Evolutionary conservation across 2,329 filamentous ascomycete genomes (phyloP), one percentile per base, ranked within the genome.

Genomic region (Zelopaecilomyces penicillatus): DNA sequence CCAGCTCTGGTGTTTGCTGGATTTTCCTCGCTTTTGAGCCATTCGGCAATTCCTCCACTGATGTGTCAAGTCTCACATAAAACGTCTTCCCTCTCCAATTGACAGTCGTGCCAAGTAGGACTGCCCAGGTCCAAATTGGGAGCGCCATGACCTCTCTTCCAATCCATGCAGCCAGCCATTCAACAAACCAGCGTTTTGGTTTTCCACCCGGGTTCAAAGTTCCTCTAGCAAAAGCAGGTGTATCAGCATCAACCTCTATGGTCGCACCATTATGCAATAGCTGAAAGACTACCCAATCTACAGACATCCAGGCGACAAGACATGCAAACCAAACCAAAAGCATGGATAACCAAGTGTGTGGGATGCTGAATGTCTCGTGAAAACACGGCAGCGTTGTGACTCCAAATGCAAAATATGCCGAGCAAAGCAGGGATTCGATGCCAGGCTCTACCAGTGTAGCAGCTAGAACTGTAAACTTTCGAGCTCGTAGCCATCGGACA

Each of bases 371-470:
- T 5, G 57, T 62, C 0, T 69, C 54, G 43, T 74, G 64, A 49
- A 87, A 78, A 60, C 74, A 80, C 0, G 85, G 79, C 1, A 94
- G 59, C 0, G 83, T 87, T 0, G 87, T 94, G 3, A 87, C 57
- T 0, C 83, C 87, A 63, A 85, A 95, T 2, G 88, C 78, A 37
- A 89, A 80, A 57, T 94, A 89, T 0, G 82, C 66, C 26, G 84
- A 88, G 65, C 89, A 96, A 0, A 97, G 60, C 31, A 98, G 76
- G 29, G 84, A 85, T 63, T 98, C 93, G 1, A 94, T 89, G 2
- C 89, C 90, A 0, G 91, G 93, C 60, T 98, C 93, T 3, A 96
- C 87, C 1, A 96, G 69, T 0, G 94, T 97, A 0, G 93, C 94
- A 0, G 85, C 71, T 2, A 87, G 75, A 10, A 98, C 93, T 0